Conservation (phyloP, 108 stramenopile species). For the Bacterosira constricta region DNA sequence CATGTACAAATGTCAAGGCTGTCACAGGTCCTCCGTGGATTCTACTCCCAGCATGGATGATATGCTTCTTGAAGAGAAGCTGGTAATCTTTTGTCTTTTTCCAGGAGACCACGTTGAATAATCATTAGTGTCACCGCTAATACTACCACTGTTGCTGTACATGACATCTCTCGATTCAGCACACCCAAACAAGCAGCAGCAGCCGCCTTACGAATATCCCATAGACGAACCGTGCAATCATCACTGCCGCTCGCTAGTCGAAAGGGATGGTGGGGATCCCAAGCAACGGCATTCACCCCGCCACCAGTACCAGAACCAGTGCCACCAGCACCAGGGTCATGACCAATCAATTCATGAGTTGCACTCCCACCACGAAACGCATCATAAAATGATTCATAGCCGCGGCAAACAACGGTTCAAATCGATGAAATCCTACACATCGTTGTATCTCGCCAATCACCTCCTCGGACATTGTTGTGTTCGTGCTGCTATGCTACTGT, state of each 20-base stretch:
- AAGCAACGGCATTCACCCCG: slow-evolving; percentile 65
- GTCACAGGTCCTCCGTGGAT: slow-evolving; percentile 61
- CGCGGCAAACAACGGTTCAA: too few species aligned
- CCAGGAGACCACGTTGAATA: slow-evolving; percentile 7
- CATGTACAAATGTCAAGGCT: slow-evolving; percentile 55
- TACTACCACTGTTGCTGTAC: too few species aligned
- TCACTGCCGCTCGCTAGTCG: slow-evolving; percentile 70
- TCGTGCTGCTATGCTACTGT: too few species aligned
- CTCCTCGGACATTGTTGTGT: too few species aligned
- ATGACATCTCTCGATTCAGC: slow-evolving; percentile 62
- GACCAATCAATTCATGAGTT: slow-evolving; percentile 83
- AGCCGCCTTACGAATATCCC: slow-evolving; percentile 84
- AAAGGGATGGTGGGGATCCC: slow-evolving; percentile 61
- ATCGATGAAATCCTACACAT: too few species aligned
- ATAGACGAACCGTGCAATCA: slow-evolving; percentile 68
- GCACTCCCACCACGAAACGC: slow-evolving; percentile 63
- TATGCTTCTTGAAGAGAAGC: too few species aligned
- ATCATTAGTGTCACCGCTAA: slow-evolving; percentile 31
- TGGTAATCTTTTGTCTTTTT: too few species aligned
- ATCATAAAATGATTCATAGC: too few species aligned
- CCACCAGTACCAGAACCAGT: slow-evolving; percentile 6
- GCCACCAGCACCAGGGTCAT: slow-evolving; percentile 18
- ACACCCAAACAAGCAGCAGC: slow-evolving; percentile 58
- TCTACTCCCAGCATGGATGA: slow-evolving; percentile 32
- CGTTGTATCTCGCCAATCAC: too few species aligned